These are phyloP conservation scores for Cutaneotrichosporon cavernicola DNA, from an alignment of 1,284 basidiomycete species.

Conservation along the genomic window DNA sequence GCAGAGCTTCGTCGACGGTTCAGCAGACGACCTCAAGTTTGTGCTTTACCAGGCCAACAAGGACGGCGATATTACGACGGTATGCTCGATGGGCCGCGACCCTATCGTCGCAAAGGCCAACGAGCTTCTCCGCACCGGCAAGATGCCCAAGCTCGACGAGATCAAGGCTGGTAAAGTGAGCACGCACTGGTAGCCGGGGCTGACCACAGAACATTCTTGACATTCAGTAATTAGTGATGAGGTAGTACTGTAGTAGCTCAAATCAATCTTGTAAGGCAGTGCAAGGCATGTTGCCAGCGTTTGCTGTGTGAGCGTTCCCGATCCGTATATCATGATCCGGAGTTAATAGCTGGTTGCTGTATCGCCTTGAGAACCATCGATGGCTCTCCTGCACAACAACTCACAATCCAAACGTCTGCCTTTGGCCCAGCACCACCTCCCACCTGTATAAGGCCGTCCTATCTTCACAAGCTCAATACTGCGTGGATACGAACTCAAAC, in stretches of 20 bases:
- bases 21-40: slow-evolving; percentile 77
- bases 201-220: slow-evolving; percentile 42
- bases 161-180: slow-evolving; percentile 60
- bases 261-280: no score
- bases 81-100: slow-evolving; percentile 62
- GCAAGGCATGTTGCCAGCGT: no score
- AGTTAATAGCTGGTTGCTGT: no score
- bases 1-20: slow-evolving; percentile 73
- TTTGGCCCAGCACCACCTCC: no score
- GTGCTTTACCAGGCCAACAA: slow-evolving; percentile 84
- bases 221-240: slow-evolving; percentile 24
- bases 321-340: no score
- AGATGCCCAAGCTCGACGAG: slow-evolving; percentile 78
- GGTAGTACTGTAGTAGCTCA: not conserved
- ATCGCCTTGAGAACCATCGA: no score
- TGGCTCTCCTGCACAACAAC: no score
- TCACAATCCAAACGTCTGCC: no score
- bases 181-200: not conserved
- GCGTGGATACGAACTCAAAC: no score
- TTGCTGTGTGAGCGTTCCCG: no score
- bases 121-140: slow-evolving; percentile 72
- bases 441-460: no score
- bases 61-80: slow-evolving; percentile 72
- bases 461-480: no score
- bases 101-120: slow-evolving; percentile 74